Base-by-base conservation (phyloP, 1,284 basidiomycete genomes). In the Blastosporella zonata region DNA sequence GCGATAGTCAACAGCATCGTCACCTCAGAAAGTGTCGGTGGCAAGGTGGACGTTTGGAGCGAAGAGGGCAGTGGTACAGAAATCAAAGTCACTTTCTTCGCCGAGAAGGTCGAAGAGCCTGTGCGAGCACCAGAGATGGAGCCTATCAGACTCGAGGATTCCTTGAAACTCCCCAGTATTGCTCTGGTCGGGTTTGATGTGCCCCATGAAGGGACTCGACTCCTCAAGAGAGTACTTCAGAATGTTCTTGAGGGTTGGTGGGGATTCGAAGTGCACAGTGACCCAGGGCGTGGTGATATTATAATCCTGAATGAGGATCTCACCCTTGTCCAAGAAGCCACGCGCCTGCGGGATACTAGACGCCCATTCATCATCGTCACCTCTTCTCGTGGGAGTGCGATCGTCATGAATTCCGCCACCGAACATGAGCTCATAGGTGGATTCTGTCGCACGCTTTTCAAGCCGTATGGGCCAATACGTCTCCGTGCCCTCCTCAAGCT, bases 1-100 rank as follows among this genome's bases (percentile, higher is more conserved):
- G 94, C 95, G 18, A 98, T 98, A 58, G 95, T 97, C 63, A 93
- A 92, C 73, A 93, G 88, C 59, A 94, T 94, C 50, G 83, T 96
- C 25, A 84, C 84, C 20, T 93, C 91, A 10, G 86, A 91, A 31
- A 88, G 86, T 49, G 83, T 97, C 49, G 82, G 86, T 42, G 95
- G 95, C 49, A 93, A 93, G 62, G 84, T 91, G 39, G 90, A 93
- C 56, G 90, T 94, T 6, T 84, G 84, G 81, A 92, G 89, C 56
- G 83, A 90, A 47, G 93, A 95, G 67, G 90, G 84, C 18, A 75
- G 85, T 43, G 94, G 94, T n/a, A 97, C 94, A 5, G 93, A 97
- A 63, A 93, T 97, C 66, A 88, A 88, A 56, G 83, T 97, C 36
- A 84, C 83, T 0, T 93, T 97, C 65, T 81, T 82, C 44, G 89